These are phyloP conservation scores for Neurospora intermedia DNA, from an alignment of 495 filamentous ascomycete species.

Conservation along the genomic window DNA sequence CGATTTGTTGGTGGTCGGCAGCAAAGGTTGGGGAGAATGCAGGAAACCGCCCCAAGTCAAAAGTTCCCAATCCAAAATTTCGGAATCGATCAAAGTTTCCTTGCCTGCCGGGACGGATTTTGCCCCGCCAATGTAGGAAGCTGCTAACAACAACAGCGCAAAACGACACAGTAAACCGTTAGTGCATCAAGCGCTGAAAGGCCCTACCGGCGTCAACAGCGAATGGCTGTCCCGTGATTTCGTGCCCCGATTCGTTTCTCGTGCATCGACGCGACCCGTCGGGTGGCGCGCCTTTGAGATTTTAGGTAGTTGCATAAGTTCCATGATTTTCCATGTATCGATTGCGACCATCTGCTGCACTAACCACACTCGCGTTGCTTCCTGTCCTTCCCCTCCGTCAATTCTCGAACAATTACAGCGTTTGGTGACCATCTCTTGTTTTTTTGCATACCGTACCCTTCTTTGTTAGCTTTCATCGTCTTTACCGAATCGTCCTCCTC, in stretches of 20 bases:
- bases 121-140: neutral
- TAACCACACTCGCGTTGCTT: neutral
- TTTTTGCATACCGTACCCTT: neutral
- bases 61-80: neutral
- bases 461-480: neutral
- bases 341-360: neutral
- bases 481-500: neutral
- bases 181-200: neutral
- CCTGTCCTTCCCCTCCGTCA: neutral
- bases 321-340: neutral
- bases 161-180: neutral
- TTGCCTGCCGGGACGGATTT: neutral
- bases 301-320: neutral
- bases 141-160: neutral
- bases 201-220: neutral
- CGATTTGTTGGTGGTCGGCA: neutral
- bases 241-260: neutral
- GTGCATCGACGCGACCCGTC: neutral
- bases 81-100: neutral
- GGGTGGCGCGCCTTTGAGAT: neutral
- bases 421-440: neutral
- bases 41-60: neutral
- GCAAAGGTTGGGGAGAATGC: neutral
- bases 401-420: neutral
- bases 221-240: neutral